Evolutionary conservation across 305 asterid species (phyloP).

Genomic region (Coffea humblotiana): DNA sequence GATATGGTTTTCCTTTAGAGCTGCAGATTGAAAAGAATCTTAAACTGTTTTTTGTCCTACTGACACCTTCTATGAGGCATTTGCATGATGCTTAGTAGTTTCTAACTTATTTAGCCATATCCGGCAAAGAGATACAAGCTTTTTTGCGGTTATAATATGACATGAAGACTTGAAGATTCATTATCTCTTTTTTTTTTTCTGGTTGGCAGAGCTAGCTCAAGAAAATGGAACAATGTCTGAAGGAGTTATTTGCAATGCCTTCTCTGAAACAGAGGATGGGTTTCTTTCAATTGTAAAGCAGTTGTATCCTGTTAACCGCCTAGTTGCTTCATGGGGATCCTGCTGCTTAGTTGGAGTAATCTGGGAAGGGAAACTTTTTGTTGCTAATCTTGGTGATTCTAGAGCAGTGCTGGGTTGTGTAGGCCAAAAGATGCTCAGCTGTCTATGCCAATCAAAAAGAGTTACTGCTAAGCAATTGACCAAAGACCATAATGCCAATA

Average conservation of each 20-base stretch:
- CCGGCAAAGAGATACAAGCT: too few species aligned
- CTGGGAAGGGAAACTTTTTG: conserved; percentile 15
- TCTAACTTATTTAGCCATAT: too few species aligned
- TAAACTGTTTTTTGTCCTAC: too few species aligned
- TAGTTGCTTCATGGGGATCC: background rate
- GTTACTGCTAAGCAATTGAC: conserved; percentile 17
- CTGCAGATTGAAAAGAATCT: too few species aligned
- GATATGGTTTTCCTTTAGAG: too few species aligned
- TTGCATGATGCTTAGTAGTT: too few species aligned
- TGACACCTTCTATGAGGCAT: too few species aligned
- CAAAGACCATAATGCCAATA: conserved; percentile 17
- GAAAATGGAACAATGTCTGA: background rate
- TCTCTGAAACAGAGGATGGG: conserved; percentile 19
- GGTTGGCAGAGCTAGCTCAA: too few species aligned
- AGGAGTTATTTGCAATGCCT: conserved; percentile 12
- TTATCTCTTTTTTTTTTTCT: too few species aligned
- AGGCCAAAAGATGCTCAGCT: background rate
- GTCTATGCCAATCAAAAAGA: background rate
- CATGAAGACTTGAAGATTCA: too few species aligned
- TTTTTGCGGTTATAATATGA: too few species aligned
- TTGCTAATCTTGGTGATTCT: conserved; percentile 28
- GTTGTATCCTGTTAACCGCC: conserved; percentile 13
- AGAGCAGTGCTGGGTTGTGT: conserved; percentile 24
- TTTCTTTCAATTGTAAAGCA: conserved; percentile 18
- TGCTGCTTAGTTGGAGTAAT: conserved; percentile 24